Evolutionary conservation across 495 filamentous ascomycete genomes (phyloP).

Genomic region (Platismatia glauca): DNA sequence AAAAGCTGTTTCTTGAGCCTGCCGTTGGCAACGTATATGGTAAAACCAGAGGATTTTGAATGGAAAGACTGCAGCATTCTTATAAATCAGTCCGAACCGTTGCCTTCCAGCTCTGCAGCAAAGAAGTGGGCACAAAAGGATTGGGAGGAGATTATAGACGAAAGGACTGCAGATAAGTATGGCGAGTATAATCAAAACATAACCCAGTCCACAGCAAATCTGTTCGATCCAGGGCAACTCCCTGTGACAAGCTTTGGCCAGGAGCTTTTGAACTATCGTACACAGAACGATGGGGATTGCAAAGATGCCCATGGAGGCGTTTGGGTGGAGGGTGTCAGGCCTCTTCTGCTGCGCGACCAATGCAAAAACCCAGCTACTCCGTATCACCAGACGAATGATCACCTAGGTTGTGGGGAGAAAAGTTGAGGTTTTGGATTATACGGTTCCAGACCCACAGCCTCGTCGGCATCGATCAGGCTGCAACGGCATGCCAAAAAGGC

Average conservation of each 20-base stretch:
- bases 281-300: not conserved
- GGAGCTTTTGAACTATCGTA: not conserved
- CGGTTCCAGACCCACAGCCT: not conserved
- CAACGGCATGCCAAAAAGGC: not conserved
- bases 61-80: not conserved
- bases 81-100: not conserved
- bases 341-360: not conserved
- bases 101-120: not conserved
- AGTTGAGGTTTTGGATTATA: not conserved
- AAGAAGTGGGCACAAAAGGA: not conserved
- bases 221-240: not conserved
- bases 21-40: conserved; percentile 8
- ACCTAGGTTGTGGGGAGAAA: too few species aligned
- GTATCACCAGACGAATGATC: not conserved
- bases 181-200: not conserved
- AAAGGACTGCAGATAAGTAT: not conserved
- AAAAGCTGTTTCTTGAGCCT: conserved; percentile 16
- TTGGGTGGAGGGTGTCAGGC: not conserved
- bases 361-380: too few species aligned
- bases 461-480: not conserved
- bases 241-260: not conserved
- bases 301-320: not conserved
- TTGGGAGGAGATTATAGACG: not conserved
- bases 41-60: conserved; percentile 3
- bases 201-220: conserved; percentile 2